Evolutionary conservation across 2,329 filamentous ascomycete species (phyloP).

Genomic region (Fusarium pilosicola): DNA sequence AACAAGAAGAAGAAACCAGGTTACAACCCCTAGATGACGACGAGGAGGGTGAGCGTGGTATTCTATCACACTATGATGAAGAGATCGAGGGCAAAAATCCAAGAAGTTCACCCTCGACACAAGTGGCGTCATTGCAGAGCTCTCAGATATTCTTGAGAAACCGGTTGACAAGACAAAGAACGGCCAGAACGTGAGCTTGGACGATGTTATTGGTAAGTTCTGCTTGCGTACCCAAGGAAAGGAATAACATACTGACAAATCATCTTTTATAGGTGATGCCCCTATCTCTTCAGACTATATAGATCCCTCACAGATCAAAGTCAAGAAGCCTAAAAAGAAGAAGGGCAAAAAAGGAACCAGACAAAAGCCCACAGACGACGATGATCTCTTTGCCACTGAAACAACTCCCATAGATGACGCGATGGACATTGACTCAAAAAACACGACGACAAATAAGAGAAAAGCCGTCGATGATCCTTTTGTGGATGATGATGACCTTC

Average conservation of each 20-base stretch:
- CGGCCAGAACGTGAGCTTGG: slow-evolving; percentile 78
- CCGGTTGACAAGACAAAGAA: slow-evolving; percentile 67
- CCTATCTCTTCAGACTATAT: slow-evolving; percentile 81
- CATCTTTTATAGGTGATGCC: slow-evolving; percentile 35
- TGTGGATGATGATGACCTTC: slow-evolving; percentile 92
- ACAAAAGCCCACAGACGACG: slow-evolving; percentile 73
- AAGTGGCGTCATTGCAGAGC: slow-evolving; percentile 74
- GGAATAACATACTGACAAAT: slow-evolving; percentile 13
- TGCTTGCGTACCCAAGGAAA: neutral
- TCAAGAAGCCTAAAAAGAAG: slow-evolving; percentile 96
- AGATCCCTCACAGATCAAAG: slow-evolving; percentile 85
- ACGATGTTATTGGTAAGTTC: slow-evolving; percentile 73
- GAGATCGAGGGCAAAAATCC: slow-evolving; percentile 90
- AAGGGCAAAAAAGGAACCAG: slow-evolving; percentile 83
- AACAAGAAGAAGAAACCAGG: slow-evolving; percentile 89
- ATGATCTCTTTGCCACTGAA: slow-evolving; percentile 64
- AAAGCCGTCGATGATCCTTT: slow-evolving; percentile 74
- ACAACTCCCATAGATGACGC: slow-evolving; percentile 51
- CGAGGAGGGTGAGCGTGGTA: slow-evolving; percentile 69
- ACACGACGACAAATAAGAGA: slow-evolving; percentile 64
- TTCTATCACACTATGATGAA: slow-evolving; percentile 94
- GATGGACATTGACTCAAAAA: slow-evolving; percentile 82
- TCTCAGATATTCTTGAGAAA: slow-evolving; percentile 65
- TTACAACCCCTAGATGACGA: slow-evolving; percentile 84
- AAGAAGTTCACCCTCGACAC: slow-evolving; percentile 90